Base-by-base conservation (phyloP, 2,329 filamentous ascomycete species). In the Fusarium sp. region DNA sequence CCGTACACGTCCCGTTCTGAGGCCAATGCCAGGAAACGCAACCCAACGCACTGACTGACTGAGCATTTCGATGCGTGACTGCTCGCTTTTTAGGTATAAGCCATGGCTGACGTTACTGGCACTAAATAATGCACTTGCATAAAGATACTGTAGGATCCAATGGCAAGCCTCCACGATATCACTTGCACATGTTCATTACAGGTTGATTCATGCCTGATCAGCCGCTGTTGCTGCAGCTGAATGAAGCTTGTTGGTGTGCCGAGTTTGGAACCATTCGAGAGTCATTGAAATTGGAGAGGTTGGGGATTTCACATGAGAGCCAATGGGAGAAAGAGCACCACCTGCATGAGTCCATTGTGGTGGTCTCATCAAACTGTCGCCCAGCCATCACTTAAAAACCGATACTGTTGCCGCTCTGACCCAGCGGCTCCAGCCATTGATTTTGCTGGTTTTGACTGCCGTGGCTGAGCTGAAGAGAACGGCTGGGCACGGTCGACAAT, bases 141-240 rank as follows among this genome's bases (percentile, higher is more conserved):
- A 70, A 73, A 45, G 23, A 34, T 51, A 36, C 39, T 38, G 24
- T 21, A 57, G 43, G 40, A 62, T 50, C 75, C 75, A 77, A 78
- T 78, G 61, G 55, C 63, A 42, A 43, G 58, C 61, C 63, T 75
- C 74, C 76, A 78, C 76, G 76, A 78, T 68, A 71, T 68, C 62
- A 62, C 36, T 47, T 50, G 49, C 63, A 64, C 56, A 55, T 14
- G 54, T 55, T 73, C 56, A 69, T 68, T 68, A 69, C 72, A 64
- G 71, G 48, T 64, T 61, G 51, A 47, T 47, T 56, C 60, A 72
- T 69, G 67, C 61, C 67, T 71, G 62, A 66, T 69, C 58, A 54
- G 52, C 63, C 51, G 61, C 67, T 62, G 56, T 39, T 45, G 49
- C 63, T 71, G 68, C 66, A 71, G 68, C 60, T 69, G 62, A 55